Conservation (phyloP, 768 basidiomycete species). For the Boletus eberwhitei region DNA sequence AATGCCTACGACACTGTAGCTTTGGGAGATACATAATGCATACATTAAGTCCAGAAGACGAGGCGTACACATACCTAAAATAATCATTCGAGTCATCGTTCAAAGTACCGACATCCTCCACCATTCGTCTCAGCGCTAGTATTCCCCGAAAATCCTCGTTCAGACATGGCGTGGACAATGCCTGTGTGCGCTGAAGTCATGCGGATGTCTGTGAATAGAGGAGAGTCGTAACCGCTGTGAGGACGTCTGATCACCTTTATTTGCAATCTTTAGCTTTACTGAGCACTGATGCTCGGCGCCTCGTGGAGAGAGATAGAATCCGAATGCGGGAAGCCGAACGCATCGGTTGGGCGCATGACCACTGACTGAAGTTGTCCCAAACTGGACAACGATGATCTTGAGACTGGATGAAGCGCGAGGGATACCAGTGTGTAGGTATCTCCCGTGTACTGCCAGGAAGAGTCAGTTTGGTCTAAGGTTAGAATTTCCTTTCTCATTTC, state of each 20-base stretch:
- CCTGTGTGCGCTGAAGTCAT: slow-evolving; percentile 25
- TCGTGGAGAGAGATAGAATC: background rate
- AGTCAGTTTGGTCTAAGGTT: background rate
- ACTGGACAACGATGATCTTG: background rate
- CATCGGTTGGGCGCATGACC: background rate
- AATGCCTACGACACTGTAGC: too few relatives aligned
- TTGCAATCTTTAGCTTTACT: slow-evolving; percentile 5
- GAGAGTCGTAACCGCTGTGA: slow-evolving; percentile 4
- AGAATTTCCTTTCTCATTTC: slow-evolving; percentile 6
- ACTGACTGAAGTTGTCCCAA: background rate
- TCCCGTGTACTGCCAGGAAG: too few relatives aligned
- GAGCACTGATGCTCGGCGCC: background rate
- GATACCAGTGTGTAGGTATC: too few relatives aligned
- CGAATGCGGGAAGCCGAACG: slow-evolving; percentile 3
- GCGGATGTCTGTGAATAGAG: background rate
- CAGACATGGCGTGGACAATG: slow-evolving; percentile 29
- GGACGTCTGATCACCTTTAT: slow-evolving; percentile 8
- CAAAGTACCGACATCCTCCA: too few relatives aligned
- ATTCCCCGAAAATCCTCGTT: too few relatives aligned
- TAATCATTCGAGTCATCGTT: too few relatives aligned
- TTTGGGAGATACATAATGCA: too few relatives aligned
- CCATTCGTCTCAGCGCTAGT: too few relatives aligned
- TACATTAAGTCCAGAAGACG: too few relatives aligned
- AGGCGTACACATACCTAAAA: too few relatives aligned
- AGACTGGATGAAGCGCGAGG: background rate